These are phyloP conservation scores for Colletotrichum noveboracense DNA, from an alignment of 2,329 filamentous ascomycete genomes.

Conservation along the genomic window DNA sequence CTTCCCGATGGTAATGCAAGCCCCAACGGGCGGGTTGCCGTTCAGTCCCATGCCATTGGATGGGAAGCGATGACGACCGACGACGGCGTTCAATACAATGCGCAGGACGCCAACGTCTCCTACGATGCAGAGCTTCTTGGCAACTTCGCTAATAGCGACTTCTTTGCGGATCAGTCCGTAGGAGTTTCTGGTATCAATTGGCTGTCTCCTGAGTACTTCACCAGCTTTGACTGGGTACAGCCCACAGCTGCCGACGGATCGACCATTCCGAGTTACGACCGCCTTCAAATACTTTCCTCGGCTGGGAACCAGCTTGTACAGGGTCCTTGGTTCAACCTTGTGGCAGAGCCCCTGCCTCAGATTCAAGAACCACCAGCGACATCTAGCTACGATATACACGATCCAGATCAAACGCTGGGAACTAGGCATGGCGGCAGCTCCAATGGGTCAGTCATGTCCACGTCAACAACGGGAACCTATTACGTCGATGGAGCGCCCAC, in stretches of 20 bases:
- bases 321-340: not conserved
- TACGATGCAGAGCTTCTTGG: not conserved
- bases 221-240: not conserved
- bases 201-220: conserved; percentile 10
- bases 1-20: not conserved
- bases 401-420: not conserved
- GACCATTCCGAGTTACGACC: not conserved
- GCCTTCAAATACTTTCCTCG: not conserved
- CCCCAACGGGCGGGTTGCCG: not conserved
- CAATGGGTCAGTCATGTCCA: not conserved
- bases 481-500: conserved; percentile 3
- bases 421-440: not conserved
- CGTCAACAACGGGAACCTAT: not conserved
- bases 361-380: not conserved
- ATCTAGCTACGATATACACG: not conserved
- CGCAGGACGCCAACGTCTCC: not conserved
- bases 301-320: not conserved
- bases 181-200: conserved; percentile 11
- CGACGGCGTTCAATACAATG: not conserved
- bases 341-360: not conserved
- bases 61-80: not conserved
- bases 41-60: not conserved
- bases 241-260: not conserved
- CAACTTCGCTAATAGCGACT: not conserved
- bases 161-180: not conserved